Evolutionary conservation across 2,329 filamentous ascomycete genomes (phyloP), one percentile per base, ranked within the genome.

Genomic region (Nothomitra cinnamomea): DNA sequence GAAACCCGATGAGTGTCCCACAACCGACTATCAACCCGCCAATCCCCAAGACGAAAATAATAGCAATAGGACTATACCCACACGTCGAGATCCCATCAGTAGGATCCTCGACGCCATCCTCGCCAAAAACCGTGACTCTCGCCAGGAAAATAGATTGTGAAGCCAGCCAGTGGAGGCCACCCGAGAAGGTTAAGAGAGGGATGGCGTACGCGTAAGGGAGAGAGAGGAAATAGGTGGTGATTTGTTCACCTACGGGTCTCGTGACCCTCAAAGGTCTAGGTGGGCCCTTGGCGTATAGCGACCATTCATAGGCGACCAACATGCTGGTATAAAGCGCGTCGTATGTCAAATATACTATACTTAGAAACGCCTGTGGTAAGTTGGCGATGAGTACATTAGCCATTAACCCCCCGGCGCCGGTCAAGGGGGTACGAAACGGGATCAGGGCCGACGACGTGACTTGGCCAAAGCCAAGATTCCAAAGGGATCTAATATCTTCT

Each of bases 111-210:
- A 35, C 61, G 58, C 3, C 57, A 56, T 25, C 60, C 56, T 12
- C 56, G 57, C 21, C 57, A 61, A 53, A 61, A 61, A 58, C 50
- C 6, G 56, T 56, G 28, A 71, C 66, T 2, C 66, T 61, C 0
- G 68, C 68, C 0, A 73, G 57, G 59, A 73, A 75, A 1, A 74
- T 55, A 45, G 66, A 68, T 55, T 73, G 70, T 0, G 72, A 76
- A 2, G 72, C 63, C 3, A 75, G 61, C 72, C 72, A 76, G 57
- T 76, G 72, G 52, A 75, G 60, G 1, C 71, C 2, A 0, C 60
- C 64, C 1, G 64, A 67, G 1, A 59, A 56, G 0, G 59, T 55
- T 1, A 69, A 60, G 1, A 74, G 58, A 0, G 71, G 68, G 0
- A 74, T 52, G 0, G 66, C 66, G 53, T 72, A 76, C 13, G 63